Evolutionary conservation across 2,329 filamentous ascomycete genomes (phyloP).

Genomic region (Colletotrichum chrysophilum): DNA sequence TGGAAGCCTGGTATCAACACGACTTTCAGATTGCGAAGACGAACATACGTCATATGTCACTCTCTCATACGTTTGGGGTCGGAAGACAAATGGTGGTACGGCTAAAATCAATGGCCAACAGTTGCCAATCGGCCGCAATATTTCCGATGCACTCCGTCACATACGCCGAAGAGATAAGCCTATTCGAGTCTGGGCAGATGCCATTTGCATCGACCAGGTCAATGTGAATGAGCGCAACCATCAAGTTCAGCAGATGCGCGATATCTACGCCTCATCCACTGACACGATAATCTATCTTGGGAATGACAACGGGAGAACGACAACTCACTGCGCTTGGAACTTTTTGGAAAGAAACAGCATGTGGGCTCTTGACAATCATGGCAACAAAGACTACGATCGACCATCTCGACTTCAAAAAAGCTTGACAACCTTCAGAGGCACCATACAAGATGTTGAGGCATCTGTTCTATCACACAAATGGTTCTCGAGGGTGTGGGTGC

Average conservation of each 20-base stretch:
- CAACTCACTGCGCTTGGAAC: background rate
- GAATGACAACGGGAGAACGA: accelerated
- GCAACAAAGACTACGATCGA: background rate
- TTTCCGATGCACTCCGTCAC: background rate
- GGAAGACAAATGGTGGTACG: background rate
- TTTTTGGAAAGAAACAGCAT: background rate
- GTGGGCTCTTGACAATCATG: background rate
- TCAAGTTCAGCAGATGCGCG: background rate
- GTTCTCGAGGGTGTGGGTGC: background rate
- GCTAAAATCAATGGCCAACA: background rate
- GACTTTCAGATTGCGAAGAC: background rate
- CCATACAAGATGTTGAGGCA: background rate
- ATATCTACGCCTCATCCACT: background rate
- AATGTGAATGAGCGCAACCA: background rate
- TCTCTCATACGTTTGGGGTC: background rate
- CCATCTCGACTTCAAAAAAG: background rate
- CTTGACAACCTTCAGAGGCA: background rate
- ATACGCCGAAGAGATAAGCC: background rate
- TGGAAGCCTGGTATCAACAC: background rate
- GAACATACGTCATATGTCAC: background rate
- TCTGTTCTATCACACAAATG: background rate
- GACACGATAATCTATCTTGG: background rate
- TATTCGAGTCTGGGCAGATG: background rate
- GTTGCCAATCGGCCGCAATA: background rate
- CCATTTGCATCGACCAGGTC: background rate